A percentile compares a stretch with the other conserved stretches of the same genome.
Conservation (phyloP, 1,284 basidiomycete species). For the Apiotrichum akiyoshidainum region DNA sequence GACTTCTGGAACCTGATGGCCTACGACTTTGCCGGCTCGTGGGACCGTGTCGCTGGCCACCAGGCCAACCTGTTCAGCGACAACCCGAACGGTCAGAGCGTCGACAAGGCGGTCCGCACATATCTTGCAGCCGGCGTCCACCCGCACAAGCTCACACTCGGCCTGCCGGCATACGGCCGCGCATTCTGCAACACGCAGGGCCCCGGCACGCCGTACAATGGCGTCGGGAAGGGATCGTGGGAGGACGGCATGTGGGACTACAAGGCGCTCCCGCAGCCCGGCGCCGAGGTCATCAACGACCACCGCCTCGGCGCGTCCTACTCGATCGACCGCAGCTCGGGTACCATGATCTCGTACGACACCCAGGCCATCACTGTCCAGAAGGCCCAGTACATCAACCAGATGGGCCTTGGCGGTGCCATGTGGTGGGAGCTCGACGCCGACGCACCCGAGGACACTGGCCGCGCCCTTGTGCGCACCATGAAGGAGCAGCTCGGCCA, state of each 20-base stretch:
- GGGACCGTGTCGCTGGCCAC: constrained; percentile 61
- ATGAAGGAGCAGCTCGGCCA: constrained; percentile 36
- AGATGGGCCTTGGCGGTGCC: constrained; percentile 64
- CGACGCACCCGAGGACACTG: constrained; percentile 34
- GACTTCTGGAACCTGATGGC: constrained; percentile 88
- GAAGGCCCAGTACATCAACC: constrained; percentile 72
- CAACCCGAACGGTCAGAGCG: constrained; percentile 56
- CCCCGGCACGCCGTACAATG: constrained; percentile 64
- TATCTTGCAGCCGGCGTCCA: constrained; percentile 68
- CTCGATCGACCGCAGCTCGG: constrained; percentile 64
- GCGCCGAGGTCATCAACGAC: constrained; percentile 67
- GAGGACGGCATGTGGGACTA: constrained; percentile 59
- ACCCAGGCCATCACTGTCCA: constrained; percentile 65
- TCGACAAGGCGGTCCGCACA: constrained; percentile 66
- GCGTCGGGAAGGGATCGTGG: constrained; percentile 61
- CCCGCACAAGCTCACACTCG: constrained; percentile 70
- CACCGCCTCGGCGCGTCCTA: constrained; percentile 69
- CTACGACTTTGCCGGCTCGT: constrained; percentile 47
- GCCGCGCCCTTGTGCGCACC: constrained; percentile 33
- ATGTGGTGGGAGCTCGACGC: constrained; percentile 70
- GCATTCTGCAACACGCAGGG: constrained; percentile 76
- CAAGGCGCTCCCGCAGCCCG: constrained; percentile 66
- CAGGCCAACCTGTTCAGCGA: constrained; percentile 71
- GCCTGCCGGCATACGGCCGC: constrained; percentile 80
- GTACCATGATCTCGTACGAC: constrained; percentile 72